A percentile compares a stretch with the other conserved stretches of the same genome.
These are phyloP conservation scores for Candida sphagnicola DNA, from an alignment of 805 yeast species.

Conservation along the genomic window DNA sequence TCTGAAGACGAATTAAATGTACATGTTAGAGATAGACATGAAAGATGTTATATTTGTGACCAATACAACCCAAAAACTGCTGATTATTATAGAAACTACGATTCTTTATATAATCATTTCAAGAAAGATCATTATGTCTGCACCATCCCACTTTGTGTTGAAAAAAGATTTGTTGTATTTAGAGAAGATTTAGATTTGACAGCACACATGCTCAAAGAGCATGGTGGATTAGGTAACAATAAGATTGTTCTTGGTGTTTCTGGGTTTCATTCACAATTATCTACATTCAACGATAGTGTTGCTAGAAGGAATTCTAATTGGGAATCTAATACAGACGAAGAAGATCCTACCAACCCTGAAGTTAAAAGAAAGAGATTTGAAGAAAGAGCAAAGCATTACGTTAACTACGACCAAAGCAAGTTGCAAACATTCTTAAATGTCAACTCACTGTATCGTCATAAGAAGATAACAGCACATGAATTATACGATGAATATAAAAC, in stretches of 20 bases:
- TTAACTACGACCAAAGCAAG: conserved; percentile 47
- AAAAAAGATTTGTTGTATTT: conserved; percentile 88
- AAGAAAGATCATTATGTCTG: conserved; percentile 71
- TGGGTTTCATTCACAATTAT: conserved; percentile 45
- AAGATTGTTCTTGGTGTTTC: conserved; percentile 37
- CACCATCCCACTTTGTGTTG: conserved; percentile 71
- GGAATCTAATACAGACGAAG: conserved; percentile 17
- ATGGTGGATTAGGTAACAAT: conserved; percentile 52
- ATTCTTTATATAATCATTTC: conserved; percentile 73
- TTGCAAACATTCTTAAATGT: conserved; percentile 46
- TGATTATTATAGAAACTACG: conserved; percentile 71
- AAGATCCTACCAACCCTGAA: conserved; percentile 30
- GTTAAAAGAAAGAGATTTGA: conserved; percentile 62
- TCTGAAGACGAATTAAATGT: conserved; percentile 80
- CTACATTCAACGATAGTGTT: conserved; percentile 42
- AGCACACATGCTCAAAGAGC: conserved; percentile 84
- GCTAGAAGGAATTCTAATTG: conserved; percentile 11
- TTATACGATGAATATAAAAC: conserved; percentile 43
- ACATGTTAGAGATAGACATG: conserved; percentile 83
- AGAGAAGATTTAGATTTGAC: conserved; percentile 79
- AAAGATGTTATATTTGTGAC: conserved; percentile 88
- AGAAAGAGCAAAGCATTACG: conserved; percentile 80
- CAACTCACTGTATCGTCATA: conserved; percentile 46
- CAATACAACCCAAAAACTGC: conserved; percentile 56
- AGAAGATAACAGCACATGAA: conserved; percentile 44